Conservation (phyloP, 805 yeast genomes). For the Ogataea philodendri region DNA sequence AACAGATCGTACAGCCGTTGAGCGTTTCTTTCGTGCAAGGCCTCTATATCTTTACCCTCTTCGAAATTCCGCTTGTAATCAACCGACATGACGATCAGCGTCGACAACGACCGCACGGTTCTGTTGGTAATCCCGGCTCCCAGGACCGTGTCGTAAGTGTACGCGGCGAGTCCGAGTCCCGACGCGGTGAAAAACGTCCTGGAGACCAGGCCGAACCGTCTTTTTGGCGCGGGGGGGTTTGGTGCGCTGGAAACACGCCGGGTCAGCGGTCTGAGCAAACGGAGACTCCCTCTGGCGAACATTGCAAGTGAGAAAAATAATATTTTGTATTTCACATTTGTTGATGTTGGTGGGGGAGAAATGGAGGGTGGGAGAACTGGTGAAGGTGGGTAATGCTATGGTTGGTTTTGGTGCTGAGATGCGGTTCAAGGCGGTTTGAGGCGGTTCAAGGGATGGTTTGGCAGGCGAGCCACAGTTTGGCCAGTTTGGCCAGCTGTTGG, state of each 20-base stretch:
- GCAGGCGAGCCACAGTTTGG: no score
- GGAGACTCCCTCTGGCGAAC: no score
- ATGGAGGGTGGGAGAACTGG: no score
- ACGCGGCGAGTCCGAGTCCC: constrained; percentile 23
- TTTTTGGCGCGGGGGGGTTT: not conserved
- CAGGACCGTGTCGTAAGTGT: constrained; percentile 30
- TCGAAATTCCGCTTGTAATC: constrained; percentile 58
- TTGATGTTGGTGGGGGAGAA: no score
- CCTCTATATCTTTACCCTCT: constrained; percentile 44
- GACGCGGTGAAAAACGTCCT: constrained; percentile 6
- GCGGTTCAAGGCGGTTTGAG: no score
- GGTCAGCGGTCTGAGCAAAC: no score
- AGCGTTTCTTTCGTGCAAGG: constrained; percentile 60
- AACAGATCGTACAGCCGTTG: constrained; percentile 46
- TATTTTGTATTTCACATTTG: no score
- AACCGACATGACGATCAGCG: constrained; percentile 49
- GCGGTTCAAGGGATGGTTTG: no score
- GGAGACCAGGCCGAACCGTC: constrained; percentile 3
- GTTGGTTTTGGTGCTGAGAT: no score
- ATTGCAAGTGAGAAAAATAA: no score
- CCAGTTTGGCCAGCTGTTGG: constrained; percentile 2
- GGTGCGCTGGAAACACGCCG: no score
- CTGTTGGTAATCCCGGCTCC: constrained; percentile 53
- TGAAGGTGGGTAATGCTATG: no score
- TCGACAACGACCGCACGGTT: constrained; percentile 49